A percentile compares a stretch with the other conserved stretches of the same genome.
These are phyloP conservation scores for Combretum micranthum DNA, from an alignment of 345 rosid species.

Conservation along the genomic window DNA sequence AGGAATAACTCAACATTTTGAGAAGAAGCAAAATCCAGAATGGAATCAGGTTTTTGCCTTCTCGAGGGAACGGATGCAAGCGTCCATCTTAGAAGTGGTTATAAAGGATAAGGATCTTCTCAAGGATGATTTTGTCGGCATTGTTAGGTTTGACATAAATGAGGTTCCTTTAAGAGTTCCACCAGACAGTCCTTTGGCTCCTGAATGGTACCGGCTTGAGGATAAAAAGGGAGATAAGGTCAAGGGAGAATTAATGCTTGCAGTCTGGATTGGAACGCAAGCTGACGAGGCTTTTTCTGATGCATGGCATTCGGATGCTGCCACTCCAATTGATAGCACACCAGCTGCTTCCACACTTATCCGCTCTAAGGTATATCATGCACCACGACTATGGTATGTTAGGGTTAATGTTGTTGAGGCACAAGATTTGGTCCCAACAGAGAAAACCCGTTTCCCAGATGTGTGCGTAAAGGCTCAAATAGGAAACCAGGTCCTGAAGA, in stretches of 20 bases:
- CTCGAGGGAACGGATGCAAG: conserved; percentile 90
- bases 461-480: conserved; percentile 76
- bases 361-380: conserved; percentile 91
- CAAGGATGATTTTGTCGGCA: conserved; percentile 85
- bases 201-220: conserved; percentile 91
- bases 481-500: conserved; percentile 74
- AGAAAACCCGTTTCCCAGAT: conserved; percentile 73
- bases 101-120: conserved; percentile 84
- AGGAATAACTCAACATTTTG: conserved; percentile 87
- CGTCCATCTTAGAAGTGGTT: conserved; percentile 73
- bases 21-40: conserved; percentile 81
- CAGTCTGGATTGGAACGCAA: conserved; percentile 98
- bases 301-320: conserved; percentile 99
- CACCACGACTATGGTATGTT: conserved; percentile 91
- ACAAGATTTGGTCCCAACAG: conserved; percentile 75
- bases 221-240: conserved; percentile 76
- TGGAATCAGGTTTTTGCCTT: conserved; percentile 99
- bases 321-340: conserved; percentile 56
- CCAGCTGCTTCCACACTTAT: conserved; percentile 45
- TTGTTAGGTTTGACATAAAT: conserved; percentile 68
- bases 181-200: conserved; percentile 95
- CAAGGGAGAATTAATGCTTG: conserved; percentile 91
- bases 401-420: conserved; percentile 89
- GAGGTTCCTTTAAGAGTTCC: conserved; percentile 94
- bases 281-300: conserved; percentile 98